Base-by-base conservation (phyloP, 2,329 filamentous ascomycete genomes). In the Metarhizium guizhouense region DNA sequence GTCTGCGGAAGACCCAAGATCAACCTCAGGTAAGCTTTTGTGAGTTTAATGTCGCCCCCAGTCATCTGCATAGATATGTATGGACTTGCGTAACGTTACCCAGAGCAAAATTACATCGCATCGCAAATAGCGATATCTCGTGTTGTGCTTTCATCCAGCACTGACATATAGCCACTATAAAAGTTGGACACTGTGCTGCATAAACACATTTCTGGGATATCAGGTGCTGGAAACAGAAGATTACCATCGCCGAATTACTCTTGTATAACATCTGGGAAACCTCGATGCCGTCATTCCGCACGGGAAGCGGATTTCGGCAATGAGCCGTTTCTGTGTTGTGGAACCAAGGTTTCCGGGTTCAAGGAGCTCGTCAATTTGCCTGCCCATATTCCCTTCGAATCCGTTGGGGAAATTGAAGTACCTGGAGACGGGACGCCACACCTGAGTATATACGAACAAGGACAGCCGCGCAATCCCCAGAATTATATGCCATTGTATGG, bases 1-100 rank as follows among this genome's bases (percentile, higher is more conserved):
- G 50, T 20, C 34, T 20, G 45, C n/a, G 29, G 34, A 36, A 47
- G n/a, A 32, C 18, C 18, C 43, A 53, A 32, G 40, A 45, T 54
- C n/a, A 45, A 38, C 14, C 25, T 8, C 25, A 30, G 45, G 20
- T 48, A 20, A 29, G 25, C 20, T 48, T 16, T 30, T 48, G 25
- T 16, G 25, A 30, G n/a, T 6, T 4, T 29, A 29, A 8, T 48
- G 7, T 48, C 4, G 7, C 30, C 25, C 11, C n/a, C 25, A 29
- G 45, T 3, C 18, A 16, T 45, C 18, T 45, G 7, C 45, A 6
- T 11, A 29, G 25, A 16, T 18, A 13, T 48, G 45, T 47, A 25
- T n/a, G 34, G 2, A 42, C 36, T 50, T 48, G 56, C 40, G 56
- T 38, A 40, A 55, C 56, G 53, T 57, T 45, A 49, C 50, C n/a